phyloP scores from a whole-genome alignment of 176 grass and related monocot species.

The Carex parvula region DNA sequence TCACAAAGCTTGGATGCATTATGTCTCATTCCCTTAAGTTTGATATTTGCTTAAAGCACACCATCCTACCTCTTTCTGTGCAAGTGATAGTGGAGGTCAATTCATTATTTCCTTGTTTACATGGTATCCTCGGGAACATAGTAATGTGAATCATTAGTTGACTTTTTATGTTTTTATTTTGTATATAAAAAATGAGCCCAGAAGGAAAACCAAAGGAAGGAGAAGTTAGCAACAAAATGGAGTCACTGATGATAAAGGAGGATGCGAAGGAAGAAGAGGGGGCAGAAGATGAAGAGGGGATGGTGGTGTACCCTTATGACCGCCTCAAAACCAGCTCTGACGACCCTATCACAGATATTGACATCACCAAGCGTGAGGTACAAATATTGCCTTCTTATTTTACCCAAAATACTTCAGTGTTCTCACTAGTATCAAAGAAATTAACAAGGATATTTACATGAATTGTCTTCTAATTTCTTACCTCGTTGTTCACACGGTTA shows the following conservation, averaged over 20 bases:
- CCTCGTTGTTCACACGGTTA: no score
- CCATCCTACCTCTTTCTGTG: background rate
- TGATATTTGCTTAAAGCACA: background rate
- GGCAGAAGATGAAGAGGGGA: conserved; percentile 72
- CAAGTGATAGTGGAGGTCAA: background rate
- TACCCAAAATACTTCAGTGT: background rate
- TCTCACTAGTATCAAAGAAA: background rate
- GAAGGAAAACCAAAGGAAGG: conserved; percentile 20
- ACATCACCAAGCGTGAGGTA: conserved; percentile 83
- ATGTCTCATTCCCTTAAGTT: background rate
- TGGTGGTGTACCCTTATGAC: conserved; percentile 63
- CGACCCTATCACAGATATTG: conserved; percentile 75
- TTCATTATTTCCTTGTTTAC: background rate
- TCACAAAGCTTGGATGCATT: background rate
- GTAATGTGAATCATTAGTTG: background rate
- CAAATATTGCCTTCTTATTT: conserved; percentile 26
- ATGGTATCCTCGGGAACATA: background rate
- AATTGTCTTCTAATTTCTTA: no score
- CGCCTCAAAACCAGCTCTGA: conserved; percentile 52
- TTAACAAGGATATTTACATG: background rate
- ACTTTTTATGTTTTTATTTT: background rate
- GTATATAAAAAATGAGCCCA: conserved; percentile 1
- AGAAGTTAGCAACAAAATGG: conserved; percentile 8
- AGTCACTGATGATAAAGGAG: conserved; percentile 40
- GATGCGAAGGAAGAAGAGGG: conserved; percentile 53